A percentile compares a stretch with the other conserved stretches of the same genome.
These are phyloP conservation scores for Hypoxylon sp. DNA, from an alignment of 2,329 filamentous ascomycete species.

Conservation along the genomic window DNA sequence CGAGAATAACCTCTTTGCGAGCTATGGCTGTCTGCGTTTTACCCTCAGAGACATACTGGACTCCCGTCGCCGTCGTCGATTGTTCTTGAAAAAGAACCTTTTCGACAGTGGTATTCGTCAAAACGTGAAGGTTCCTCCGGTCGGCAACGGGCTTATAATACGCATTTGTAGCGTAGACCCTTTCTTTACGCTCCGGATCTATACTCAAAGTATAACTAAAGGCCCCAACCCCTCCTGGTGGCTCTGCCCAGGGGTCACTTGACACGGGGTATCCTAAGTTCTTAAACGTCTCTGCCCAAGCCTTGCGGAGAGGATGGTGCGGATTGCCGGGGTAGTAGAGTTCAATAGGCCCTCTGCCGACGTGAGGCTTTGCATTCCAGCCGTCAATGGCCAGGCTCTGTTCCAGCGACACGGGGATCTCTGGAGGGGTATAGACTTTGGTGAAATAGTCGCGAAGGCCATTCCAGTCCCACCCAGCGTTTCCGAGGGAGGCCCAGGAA, in stretches of 20 bases:
- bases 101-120: conserved; percentile 31
- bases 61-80: conserved; percentile 21
- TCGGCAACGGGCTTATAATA: conserved; percentile 34
- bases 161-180: conserved; percentile 37
- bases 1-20: conserved; percentile 44
- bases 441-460: conserved; percentile 29
- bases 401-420: conserved; percentile 28
- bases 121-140: conserved; percentile 38
- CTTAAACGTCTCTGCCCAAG: conserved; percentile 30
- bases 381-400: conserved; percentile 23
- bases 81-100: conserved; percentile 35
- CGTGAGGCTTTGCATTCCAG: not conserved
- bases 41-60: conserved; percentile 30
- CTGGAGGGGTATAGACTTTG: conserved; percentile 35
- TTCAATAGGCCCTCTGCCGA: conserved; percentile 9
- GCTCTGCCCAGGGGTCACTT: conserved; percentile 19
- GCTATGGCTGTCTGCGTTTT: conserved; percentile 12
- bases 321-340: conserved; percentile 16
- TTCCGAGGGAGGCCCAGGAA: conserved; percentile 41
- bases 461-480: conserved; percentile 41
- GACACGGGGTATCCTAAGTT: conserved; percentile 18
- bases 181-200: conserved; percentile 31
- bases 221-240: conserved; percentile 33
- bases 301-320: conserved; percentile 23
- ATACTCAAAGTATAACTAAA: conserved; percentile 43